Conservation (phyloP, 768 basidiomycete genomes). For the Suillus subluteus region DNA sequence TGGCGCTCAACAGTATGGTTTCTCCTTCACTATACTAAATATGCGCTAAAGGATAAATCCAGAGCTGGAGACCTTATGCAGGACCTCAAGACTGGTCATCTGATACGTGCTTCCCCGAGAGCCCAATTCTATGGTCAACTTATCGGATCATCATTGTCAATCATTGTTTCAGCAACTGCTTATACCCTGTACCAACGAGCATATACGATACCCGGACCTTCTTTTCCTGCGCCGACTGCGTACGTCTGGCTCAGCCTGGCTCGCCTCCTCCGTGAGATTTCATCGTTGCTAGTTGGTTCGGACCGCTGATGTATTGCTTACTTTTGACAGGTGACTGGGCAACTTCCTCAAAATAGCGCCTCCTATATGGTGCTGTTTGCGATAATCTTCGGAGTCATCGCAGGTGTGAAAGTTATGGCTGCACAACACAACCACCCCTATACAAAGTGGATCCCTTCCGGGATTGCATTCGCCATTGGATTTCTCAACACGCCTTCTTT, state of each 20-base stretch:
- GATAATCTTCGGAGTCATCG: slow-evolving; percentile 65
- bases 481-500: slow-evolving; percentile 97
- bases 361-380: slow-evolving; percentile 84
- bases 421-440: slow-evolving; percentile 50
- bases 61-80: slow-evolving; percentile 99
- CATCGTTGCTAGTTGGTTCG: background rate
- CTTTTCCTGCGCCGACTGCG: slow-evolving; percentile 95
- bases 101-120: slow-evolving; percentile 88
- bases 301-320: slow-evolving; percentile 13
- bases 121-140: slow-evolving; percentile 95
- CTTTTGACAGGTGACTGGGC: slow-evolving; percentile 67
- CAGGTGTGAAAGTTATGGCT: slow-evolving; percentile 67
- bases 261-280: slow-evolving; percentile 67
- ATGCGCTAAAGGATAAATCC: slow-evolving; percentile 12
- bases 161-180: slow-evolving; percentile 86
- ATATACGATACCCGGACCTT: slow-evolving; percentile 88
- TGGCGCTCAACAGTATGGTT: slow-evolving; percentile 83
- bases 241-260: slow-evolving; percentile 90
- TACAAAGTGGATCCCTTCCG: slow-evolving; percentile 86
- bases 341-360: slow-evolving; percentile 75
- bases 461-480: slow-evolving; percentile 93
- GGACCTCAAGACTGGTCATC: slow-evolving; percentile 95
- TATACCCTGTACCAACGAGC: slow-evolving; percentile 86
- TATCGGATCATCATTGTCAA: slow-evolving; percentile 86
- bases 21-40: slow-evolving; percentile 1